Percentiles rank a stretch among this genome's conserved stretches.
These are phyloP conservation scores for Gonapodya sp. DNA, from an alignment of 192 early-diverging fungal genomes.

Conservation along the genomic window DNA sequence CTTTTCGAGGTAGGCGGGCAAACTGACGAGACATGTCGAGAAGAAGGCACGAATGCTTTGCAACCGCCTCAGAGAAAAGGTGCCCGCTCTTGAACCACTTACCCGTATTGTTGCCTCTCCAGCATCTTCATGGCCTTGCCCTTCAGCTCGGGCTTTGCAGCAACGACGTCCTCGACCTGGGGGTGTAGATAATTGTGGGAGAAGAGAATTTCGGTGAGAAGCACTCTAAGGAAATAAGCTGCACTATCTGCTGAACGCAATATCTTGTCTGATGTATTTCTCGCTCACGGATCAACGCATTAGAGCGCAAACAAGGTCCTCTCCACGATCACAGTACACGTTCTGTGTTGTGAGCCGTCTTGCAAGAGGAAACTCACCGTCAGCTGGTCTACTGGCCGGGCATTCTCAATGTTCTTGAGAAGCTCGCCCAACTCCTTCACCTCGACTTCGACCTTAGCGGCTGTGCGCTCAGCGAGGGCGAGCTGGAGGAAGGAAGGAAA, in stretches of 20 bases:
- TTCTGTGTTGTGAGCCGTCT: too few relatives aligned
- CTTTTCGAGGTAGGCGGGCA: conserved; percentile 94
- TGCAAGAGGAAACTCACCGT: conserved; percentile 57
- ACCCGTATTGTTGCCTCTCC: conserved; percentile 76
- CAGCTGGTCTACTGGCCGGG: conserved; percentile 87
- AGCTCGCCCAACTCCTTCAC: conserved; percentile 79
- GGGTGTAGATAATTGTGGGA: not conserved
- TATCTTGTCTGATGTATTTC: not conserved
- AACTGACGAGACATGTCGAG: conserved; percentile 25
- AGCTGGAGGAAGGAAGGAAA: conserved; percentile 38
- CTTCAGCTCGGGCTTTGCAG: conserved; percentile 86
- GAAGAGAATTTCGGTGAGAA: too few relatives aligned
- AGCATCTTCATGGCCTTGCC: conserved; percentile 80
- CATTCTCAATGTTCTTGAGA: conserved; percentile 83
- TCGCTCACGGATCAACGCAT: not conserved
- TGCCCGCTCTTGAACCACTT: too few relatives aligned
- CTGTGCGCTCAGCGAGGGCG: conserved; percentile 71
- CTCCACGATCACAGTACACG: conserved; percentile 11
- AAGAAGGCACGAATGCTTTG: not conserved
- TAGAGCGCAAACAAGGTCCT: not conserved
- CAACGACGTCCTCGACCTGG: conserved; percentile 85
- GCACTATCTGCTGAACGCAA: too few relatives aligned
- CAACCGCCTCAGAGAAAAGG: not conserved
- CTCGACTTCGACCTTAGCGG: conserved; percentile 73
- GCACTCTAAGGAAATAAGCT: too few relatives aligned